These are phyloP conservation scores for Xylaria telfairii DNA, from an alignment of 495 filamentous ascomycete genomes.

Conservation along the genomic window DNA sequence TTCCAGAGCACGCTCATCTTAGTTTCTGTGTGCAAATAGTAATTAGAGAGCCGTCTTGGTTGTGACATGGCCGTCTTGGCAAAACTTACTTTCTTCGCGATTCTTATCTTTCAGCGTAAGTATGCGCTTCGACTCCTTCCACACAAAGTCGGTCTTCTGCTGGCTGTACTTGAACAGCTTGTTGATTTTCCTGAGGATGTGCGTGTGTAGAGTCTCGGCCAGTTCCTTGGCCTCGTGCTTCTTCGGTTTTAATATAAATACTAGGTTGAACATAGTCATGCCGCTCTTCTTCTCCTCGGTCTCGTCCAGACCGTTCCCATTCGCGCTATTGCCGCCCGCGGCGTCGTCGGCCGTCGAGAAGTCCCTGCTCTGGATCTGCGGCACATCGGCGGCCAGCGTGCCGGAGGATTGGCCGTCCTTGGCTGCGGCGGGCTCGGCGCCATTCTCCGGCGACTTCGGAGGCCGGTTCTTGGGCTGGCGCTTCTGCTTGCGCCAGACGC, in stretches of 20 bases:
- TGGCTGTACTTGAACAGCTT: conserved; percentile 92
- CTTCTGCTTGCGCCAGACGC: conserved; percentile 83
- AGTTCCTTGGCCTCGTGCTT: conserved; percentile 75
- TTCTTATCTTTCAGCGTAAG: conserved; percentile 77
- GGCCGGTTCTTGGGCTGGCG: conserved; percentile 55
- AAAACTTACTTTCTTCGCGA: conserved; percentile 69
- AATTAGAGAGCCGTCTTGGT: neutral
- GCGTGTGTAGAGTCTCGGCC: conserved; percentile 79
- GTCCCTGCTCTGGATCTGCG: conserved; percentile 48
- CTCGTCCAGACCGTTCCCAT: conserved; percentile 48
- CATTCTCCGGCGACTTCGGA: conserved; percentile 40
- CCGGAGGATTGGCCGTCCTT: conserved; percentile 32
- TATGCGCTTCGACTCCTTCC: conserved; percentile 82
- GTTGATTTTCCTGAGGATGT: conserved; percentile 87
- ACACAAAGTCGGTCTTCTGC: conserved; percentile 83
- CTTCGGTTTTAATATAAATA: conserved; percentile 86
- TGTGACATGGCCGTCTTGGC: neutral
- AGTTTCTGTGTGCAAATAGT: conserved; percentile 44
- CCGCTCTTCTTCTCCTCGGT: conserved; percentile 60
- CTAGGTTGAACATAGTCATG: conserved; percentile 97
- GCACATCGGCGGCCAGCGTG: conserved; percentile 33
- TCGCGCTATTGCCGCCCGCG: conserved; percentile 29
- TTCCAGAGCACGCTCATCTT: conserved; percentile 66
- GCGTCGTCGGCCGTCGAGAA: conserved; percentile 40
- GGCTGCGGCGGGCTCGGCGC: conserved; percentile 24